Percentiles rank a stretch among this genome's conserved stretches.
phyloP scores from a whole-genome alignment of 192 early-diverging fungal genomes.

The Linnemannia elongata region DNA sequence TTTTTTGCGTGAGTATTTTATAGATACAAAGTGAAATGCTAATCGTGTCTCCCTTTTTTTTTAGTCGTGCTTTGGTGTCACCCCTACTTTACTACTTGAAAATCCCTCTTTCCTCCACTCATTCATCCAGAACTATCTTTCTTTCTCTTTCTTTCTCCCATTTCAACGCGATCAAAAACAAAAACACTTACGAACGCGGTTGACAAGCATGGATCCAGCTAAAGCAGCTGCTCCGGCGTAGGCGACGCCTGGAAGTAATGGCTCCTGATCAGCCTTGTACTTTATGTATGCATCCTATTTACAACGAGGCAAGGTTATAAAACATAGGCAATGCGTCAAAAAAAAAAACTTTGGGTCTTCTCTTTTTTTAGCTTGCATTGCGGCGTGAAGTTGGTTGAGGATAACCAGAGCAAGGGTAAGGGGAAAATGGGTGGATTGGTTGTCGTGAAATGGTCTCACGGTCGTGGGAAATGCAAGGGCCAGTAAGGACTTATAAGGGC shows the following conservation, averaged over 20 bases:
- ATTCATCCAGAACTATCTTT: not conserved
- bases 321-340: not conserved
- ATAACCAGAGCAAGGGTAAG: too few species aligned
- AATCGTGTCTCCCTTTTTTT: not conserved
- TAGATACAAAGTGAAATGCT: too few species aligned
- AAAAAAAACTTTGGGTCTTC: too few species aligned
- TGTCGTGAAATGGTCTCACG: too few species aligned
- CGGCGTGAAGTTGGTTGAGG: too few species aligned
- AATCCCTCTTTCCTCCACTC: too few species aligned
- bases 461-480: too few species aligned
- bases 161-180: not conserved
- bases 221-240: slow-evolving; percentile 41
- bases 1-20: not conserved
- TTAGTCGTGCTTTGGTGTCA: too few species aligned
- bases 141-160: not conserved
- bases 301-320: not conserved
- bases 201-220: slow-evolving; percentile 32
- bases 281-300: slow-evolving; percentile 10
- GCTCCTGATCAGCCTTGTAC: slow-evolving; percentile 29
- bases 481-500: too few species aligned
- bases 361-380: not conserved
- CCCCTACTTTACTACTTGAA: too few species aligned
- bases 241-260: slow-evolving; percentile 36
- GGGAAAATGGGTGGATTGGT: too few species aligned
- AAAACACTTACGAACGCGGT: slow-evolving; percentile 31